These are phyloP conservation scores for Globisporangium apiculatum DNA, from an alignment of 352 stramenopile species.

Conservation along the genomic window DNA sequence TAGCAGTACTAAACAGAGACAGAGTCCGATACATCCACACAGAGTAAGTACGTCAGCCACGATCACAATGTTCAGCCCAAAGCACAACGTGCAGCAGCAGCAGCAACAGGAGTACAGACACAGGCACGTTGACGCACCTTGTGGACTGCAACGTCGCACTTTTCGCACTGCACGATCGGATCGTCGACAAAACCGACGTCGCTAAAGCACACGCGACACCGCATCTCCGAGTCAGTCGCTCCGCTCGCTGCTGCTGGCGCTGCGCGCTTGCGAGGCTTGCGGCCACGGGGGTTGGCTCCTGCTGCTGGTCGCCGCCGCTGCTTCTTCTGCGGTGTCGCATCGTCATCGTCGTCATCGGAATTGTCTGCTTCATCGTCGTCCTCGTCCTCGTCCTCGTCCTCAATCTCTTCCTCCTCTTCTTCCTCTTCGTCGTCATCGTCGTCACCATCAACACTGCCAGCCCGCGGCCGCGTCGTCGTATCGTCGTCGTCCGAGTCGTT, in stretches of 20 bases:
- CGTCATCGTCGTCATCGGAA: slow-evolving; percentile 20
- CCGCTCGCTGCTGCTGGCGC: background rate
- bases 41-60: background rate
- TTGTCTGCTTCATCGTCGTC: slow-evolving; percentile 29
- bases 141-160: slow-evolving; percentile 76
- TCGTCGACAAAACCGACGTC: slow-evolving; percentile 84
- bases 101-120: too few relatives aligned
- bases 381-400: slow-evolving; percentile 46
- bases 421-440: slow-evolving; percentile 6
- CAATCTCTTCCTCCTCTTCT: slow-evolving; percentile 26
- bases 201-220: slow-evolving; percentile 85
- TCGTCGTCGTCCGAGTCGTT: slow-evolving; percentile 23
- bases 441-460: slow-evolving; percentile 16
- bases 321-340: slow-evolving; percentile 24
- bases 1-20: slow-evolving; percentile 70
- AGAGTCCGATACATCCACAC: background rate
- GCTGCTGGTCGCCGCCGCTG: slow-evolving; percentile 9
- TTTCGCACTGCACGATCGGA: slow-evolving; percentile 85
- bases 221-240: slow-evolving; percentile 63
- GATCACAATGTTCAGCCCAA: too few relatives aligned
- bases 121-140: slow-evolving; percentile 35
- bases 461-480: slow-evolving; percentile 13
- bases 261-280: slow-evolving; percentile 26
- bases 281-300: slow-evolving; percentile 11
- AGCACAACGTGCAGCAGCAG: background rate